These are phyloP conservation scores for Rutidosis leptorrhynchoides DNA, from an alignment of 129 eudicot species.

Conservation along the genomic window DNA sequence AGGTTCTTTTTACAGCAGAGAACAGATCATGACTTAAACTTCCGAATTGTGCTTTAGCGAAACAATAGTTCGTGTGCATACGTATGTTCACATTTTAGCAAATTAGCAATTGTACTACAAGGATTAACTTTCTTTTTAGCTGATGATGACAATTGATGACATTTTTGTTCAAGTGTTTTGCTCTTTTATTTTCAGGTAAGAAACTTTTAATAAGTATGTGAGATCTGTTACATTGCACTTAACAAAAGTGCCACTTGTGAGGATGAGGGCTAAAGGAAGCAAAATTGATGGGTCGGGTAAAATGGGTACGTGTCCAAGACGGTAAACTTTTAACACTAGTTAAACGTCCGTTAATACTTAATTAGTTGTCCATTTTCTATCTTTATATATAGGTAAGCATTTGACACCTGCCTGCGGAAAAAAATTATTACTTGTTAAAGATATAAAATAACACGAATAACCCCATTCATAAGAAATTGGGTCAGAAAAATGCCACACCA, in stretches of 20 bases:
- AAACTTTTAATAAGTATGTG: constrained; percentile 18
- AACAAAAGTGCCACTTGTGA: not conserved
- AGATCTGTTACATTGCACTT: constrained; percentile 10
- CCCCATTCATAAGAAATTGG: not conserved
- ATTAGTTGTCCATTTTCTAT: not conserved
- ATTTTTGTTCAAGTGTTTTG: not conserved
- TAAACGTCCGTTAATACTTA: not conserved
- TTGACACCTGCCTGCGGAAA: no score
- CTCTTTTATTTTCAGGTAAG: constrained; percentile 13
- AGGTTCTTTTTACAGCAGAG: not conserved
- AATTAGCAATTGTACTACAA: not conserved
- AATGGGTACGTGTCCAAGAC: not conserved
- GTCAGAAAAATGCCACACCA: not conserved
- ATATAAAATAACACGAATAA: not conserved
- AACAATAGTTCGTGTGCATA: not conserved
- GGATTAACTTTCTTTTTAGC: not conserved
- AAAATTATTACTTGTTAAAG: not conserved
- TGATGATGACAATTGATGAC: constrained; percentile 6
- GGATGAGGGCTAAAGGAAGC: not conserved
- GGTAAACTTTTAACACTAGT: not conserved
- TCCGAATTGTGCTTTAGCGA: not conserved
- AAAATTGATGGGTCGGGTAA: not conserved
- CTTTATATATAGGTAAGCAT: not conserved
- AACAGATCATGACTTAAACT: not conserved
- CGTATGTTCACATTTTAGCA: no score